These are phyloP conservation scores for Trichoderma endophyticum DNA, from an alignment of 2,329 filamentous ascomycete species.

Conservation along the genomic window DNA sequence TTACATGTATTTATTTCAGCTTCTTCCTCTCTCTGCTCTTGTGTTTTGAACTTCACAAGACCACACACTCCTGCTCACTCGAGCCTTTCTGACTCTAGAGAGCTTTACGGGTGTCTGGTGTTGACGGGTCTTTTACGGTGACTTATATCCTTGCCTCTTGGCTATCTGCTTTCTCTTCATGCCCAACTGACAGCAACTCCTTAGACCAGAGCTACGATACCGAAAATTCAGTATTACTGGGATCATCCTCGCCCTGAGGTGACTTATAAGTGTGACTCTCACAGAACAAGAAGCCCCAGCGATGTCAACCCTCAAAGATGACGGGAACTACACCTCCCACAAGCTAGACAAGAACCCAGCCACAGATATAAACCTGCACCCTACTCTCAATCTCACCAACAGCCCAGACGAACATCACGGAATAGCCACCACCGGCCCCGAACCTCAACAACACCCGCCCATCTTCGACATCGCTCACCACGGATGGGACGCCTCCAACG, in stretches of 20 bases:
- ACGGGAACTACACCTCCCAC: neutral
- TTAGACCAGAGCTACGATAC: neutral
- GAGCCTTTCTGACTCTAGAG: neutral
- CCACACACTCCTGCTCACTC: neutral
- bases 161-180: neutral
- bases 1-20: neutral
- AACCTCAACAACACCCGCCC: neutral
- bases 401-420: neutral
- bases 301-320: neutral
- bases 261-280: neutral
- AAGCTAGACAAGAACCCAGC: neutral
- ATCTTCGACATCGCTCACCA: constrained; percentile 17
- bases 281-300: neutral
- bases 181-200: neutral
- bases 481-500: constrained; percentile 24
- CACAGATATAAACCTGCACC: neutral
- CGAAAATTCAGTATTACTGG: neutral
- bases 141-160: neutral
- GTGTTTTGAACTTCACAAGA: neutral
- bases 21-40: neutral
- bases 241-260: neutral
- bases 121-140: neutral
- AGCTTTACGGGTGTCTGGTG: neutral
- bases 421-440: neutral
- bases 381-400: neutral